phyloP scores from a whole-genome alignment of 1,284 basidiomycete species.

The Trametes hirsuta region DNA sequence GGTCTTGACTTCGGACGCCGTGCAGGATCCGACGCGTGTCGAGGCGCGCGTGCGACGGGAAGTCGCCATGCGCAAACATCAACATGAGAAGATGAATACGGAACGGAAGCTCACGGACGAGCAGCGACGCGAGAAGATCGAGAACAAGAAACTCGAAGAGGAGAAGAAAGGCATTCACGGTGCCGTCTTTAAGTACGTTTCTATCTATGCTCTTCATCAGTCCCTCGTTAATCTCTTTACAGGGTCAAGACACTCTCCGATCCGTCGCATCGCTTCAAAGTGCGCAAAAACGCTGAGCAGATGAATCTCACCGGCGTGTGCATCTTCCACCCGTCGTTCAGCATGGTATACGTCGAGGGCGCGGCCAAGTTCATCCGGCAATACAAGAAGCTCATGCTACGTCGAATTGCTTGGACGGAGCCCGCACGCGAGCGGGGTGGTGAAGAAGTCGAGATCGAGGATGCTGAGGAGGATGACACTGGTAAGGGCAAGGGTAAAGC shows the following conservation, averaged over 20 bases:
- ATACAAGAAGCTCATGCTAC: conserved; percentile 88
- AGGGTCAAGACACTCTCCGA: conserved; percentile 91
- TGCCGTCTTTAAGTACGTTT: conserved; percentile 86
- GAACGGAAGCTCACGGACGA: conserved; percentile 93
- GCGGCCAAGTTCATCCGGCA: conserved; percentile 84
- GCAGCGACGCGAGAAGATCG: conserved; percentile 84
- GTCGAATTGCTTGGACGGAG: conserved; percentile 95
- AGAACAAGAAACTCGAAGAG: conserved; percentile 82
- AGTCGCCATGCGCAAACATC: conserved; percentile 87
- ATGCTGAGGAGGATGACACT: conserved; percentile 48
- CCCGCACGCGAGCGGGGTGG: conserved; percentile 78
- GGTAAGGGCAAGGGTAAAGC: conserved; percentile 36
- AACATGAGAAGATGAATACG: conserved; percentile 92
- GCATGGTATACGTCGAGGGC: conserved; percentile 93
- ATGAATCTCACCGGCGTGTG: conserved; percentile 85
- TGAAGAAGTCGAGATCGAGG: conserved; percentile 68
- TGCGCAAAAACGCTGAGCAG: conserved; percentile 95
- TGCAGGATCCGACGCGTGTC: conserved; percentile 96
- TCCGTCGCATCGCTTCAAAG: conserved; percentile 94
- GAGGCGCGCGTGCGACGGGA: conserved; percentile 94
- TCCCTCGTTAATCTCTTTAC: conserved; percentile 1
- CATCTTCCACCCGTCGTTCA: conserved; percentile 89
- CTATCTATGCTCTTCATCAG: background rate
- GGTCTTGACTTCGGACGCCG: conserved; percentile 94
- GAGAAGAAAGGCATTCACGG: conserved; percentile 88